Evolutionary conservation across 129 eudicot species (phyloP).

Genomic region (Ambrosia trifida): DNA sequence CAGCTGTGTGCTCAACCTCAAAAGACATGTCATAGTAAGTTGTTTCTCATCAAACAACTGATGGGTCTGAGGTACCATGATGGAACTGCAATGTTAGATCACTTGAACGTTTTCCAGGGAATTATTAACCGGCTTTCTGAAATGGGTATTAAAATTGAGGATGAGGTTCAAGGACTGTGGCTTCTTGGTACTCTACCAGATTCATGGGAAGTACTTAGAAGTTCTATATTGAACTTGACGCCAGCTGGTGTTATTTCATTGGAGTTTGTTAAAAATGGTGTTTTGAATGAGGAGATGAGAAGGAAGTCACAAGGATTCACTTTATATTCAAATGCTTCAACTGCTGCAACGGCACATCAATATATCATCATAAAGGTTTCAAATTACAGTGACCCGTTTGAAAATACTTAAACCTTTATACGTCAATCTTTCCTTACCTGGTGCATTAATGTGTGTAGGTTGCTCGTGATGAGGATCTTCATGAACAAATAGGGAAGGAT

Average conservation of each 20-base stretch:
- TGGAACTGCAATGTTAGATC: conserved; percentile 8
- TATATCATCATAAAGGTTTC: conserved; percentile 63
- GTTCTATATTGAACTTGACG: background rate
- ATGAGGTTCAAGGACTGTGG: conserved; percentile 11
- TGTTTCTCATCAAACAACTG: background rate
- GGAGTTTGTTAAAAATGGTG: background rate
- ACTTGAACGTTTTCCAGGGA: conserved; percentile 1
- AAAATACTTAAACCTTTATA: background rate
- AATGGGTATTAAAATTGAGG: conserved; percentile 4
- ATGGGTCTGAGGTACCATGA: conserved; percentile 12
- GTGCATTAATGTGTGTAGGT: conserved; percentile 27
- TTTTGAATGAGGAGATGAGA: conserved; percentile 11
- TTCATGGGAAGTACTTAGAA: background rate
- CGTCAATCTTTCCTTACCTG: background rate
- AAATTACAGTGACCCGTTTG: background rate
- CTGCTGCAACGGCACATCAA: conserved; percentile 50
- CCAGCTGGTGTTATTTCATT: conserved; percentile 3
- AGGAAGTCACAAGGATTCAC: conserved; percentile 1
- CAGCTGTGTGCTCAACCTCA: background rate
- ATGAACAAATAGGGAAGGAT: conserved; percentile 78
- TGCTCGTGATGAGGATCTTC: conserved; percentile 79
- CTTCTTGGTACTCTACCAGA: conserved; percentile 17
- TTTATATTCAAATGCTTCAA: background rate
- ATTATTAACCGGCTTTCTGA: background rate
- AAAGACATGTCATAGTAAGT: background rate